Evolutionary conservation across 805 yeast genomes (phyloP).

Genomic region (Metschnikowia colocasiae): DNA sequence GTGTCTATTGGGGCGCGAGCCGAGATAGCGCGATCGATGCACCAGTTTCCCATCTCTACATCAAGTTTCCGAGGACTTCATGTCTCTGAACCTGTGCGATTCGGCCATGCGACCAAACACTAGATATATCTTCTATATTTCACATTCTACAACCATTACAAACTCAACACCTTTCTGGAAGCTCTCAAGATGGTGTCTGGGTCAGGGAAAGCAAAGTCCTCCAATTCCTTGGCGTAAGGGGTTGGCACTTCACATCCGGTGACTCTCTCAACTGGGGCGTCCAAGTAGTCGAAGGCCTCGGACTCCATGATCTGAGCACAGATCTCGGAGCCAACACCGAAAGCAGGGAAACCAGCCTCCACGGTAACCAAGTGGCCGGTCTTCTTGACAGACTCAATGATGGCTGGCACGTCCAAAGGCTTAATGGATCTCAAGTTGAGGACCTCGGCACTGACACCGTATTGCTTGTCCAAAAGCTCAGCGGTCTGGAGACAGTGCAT

Average conservation of each 20-base stretch:
- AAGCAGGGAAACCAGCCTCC: constrained; percentile 97
- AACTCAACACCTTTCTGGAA: constrained; percentile 70
- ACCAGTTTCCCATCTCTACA: not conserved
- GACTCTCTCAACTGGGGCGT: constrained; percentile 97
- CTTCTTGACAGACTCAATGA: constrained; percentile 86
- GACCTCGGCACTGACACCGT: constrained; percentile 89
- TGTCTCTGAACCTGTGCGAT: no score
- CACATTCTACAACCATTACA: constrained; percentile 34
- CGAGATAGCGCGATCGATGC: not conserved
- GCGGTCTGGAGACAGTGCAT: constrained; percentile 87
- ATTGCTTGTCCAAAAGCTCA: constrained; percentile 72
- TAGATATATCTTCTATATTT: constrained; percentile 1
- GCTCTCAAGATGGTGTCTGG: constrained; percentile 86
- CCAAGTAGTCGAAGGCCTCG: constrained; percentile 96
- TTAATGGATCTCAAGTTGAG: constrained; percentile 94
- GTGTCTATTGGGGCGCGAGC: not conserved
- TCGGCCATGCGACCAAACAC: not conserved
- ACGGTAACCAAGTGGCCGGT: constrained; percentile 95
- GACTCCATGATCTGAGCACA: constrained; percentile 97
- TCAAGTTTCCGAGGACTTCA: no score
- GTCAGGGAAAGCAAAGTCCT: constrained; percentile 99
- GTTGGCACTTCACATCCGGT: constrained; percentile 99
- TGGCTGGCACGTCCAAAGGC: constrained; percentile 88
- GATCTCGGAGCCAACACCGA: constrained; percentile 98
- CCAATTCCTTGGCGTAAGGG: constrained; percentile 94